Conservation (phyloP, 352 stramenopile genomes). For the Blastocystis sp. region DNA sequence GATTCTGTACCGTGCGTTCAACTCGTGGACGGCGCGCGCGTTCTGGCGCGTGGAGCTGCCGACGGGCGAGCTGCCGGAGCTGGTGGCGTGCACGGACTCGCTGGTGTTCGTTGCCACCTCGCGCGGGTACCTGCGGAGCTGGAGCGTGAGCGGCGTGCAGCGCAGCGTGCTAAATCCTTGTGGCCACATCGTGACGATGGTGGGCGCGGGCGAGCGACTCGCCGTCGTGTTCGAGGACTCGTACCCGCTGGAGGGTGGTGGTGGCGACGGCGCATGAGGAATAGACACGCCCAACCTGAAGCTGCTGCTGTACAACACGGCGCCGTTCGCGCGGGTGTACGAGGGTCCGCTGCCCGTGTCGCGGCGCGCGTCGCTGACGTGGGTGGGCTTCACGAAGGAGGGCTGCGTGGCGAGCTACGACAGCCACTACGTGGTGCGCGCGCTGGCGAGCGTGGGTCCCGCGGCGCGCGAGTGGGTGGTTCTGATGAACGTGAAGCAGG, state of each 20-base stretch:
- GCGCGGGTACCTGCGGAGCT: constrained; percentile 2
- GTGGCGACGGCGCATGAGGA: neutral
- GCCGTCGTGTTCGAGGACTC: constrained; percentile 50
- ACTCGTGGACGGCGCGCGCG: constrained; percentile 30
- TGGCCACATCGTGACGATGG: constrained; percentile 31
- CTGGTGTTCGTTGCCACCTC: constrained; percentile 65
- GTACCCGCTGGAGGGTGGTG: constrained; percentile 15
- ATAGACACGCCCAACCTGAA: constrained; percentile 48
- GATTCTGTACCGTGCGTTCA: constrained; percentile 52
- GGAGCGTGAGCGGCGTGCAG: constrained; percentile 53
- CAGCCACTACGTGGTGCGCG: constrained; percentile 26
- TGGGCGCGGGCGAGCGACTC: neutral
- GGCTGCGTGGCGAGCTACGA: constrained; percentile 30
- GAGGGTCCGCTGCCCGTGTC: constrained; percentile 21
- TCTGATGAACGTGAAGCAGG: constrained; percentile 46
- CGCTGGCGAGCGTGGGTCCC: neutral
- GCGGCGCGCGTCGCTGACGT: neutral
- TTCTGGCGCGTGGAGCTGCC: constrained; percentile 35
- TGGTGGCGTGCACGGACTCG: constrained; percentile 46
- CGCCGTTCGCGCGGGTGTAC: constrained; percentile 20
- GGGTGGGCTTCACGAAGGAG: constrained; percentile 54
- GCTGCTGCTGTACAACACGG: constrained; percentile 40
- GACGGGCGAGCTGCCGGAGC: constrained; percentile 19
- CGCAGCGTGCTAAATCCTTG: constrained; percentile 14
- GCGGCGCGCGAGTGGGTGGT: constrained; percentile 42